Conservation (phyloP, 2,329 filamentous ascomycete species). For the Fusarium papillatum region DNA sequence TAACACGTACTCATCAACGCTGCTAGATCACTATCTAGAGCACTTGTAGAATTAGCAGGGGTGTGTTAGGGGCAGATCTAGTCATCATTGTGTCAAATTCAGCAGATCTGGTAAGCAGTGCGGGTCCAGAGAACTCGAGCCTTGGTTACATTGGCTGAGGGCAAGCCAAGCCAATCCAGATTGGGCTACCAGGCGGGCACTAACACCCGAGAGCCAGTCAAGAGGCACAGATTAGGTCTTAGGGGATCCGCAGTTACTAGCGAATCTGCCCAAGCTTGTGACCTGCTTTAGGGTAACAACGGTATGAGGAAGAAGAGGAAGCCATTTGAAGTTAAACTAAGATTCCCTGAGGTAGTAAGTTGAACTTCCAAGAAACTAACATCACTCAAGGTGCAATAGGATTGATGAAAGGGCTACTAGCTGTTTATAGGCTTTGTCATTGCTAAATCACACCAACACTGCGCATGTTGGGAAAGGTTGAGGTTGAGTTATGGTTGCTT, state of each 20-base stretch:
- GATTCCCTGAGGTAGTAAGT: neutral
- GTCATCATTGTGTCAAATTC: neutral
- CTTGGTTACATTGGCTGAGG: neutral
- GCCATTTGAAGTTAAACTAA: neutral
- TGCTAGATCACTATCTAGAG: too few relatives aligned
- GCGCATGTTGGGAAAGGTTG: accelerated
- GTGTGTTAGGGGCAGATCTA: too few relatives aligned
- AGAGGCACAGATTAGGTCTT: neutral
- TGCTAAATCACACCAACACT: neutral
- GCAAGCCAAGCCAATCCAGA: neutral
- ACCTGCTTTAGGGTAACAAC: neutral
- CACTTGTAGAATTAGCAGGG: too few relatives aligned
- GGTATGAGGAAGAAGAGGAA: neutral
- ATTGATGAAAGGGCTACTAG: neutral
- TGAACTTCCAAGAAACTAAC: too few relatives aligned
- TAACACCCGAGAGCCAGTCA: neutral
- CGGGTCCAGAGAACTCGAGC: neutral
- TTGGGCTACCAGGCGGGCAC: accelerated
- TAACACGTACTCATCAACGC: too few relatives aligned
- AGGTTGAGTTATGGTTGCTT: too few relatives aligned
- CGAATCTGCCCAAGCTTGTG: neutral
- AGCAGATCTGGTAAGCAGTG: neutral
- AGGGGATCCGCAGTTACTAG: neutral
- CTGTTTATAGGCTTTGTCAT: neutral
- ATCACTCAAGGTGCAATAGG: neutral